A percentile compares a stretch with the other conserved stretches of the same genome.
These are phyloP conservation scores for Pythium guiyangense DNA, from an alignment of 352 stramenopile genomes.

Conservation along the genomic window DNA sequence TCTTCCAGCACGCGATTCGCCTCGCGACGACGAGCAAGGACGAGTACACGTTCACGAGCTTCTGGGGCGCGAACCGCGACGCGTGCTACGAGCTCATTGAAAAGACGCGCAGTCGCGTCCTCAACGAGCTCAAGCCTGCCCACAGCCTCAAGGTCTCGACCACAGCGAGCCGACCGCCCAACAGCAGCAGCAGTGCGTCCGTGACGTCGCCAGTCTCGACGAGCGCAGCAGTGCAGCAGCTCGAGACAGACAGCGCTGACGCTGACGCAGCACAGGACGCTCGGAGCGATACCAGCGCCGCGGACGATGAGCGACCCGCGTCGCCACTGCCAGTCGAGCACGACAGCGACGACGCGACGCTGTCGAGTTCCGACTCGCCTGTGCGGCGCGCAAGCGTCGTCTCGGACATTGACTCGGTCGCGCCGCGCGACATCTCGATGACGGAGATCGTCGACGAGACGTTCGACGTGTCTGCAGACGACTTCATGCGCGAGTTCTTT, in stretches of 20 bases:
- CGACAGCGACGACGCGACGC: no score
- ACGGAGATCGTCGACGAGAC: constrained; percentile 52
- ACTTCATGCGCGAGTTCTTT: constrained; percentile 69
- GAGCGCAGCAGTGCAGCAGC: background rate
- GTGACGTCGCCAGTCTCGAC: background rate
- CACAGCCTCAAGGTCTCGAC: background rate
- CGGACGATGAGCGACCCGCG: background rate
- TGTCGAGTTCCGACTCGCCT: no score
- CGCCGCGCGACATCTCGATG: constrained; percentile 75
- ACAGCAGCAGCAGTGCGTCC: background rate
- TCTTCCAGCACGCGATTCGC: constrained; percentile 76
- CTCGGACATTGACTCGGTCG: constrained; percentile 52
- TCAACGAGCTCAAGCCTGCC: constrained; percentile 14
- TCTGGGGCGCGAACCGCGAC: constrained; percentile 82
- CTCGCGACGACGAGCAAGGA: constrained; percentile 56
- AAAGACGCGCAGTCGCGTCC: constrained; percentile 52
- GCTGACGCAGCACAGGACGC: background rate
- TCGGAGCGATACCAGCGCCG: background rate
- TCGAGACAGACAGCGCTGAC: constrained; percentile 8
- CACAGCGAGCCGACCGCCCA: background rate
- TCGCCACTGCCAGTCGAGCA: background rate
- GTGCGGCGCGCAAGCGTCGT: constrained; percentile 30
- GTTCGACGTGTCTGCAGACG: constrained; percentile 59
- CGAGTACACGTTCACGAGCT: constrained; percentile 84
- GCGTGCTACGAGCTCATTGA: constrained; percentile 71